Conservation (phyloP, 768 basidiomycete genomes). For the Rhizopogon roseolus region DNA sequence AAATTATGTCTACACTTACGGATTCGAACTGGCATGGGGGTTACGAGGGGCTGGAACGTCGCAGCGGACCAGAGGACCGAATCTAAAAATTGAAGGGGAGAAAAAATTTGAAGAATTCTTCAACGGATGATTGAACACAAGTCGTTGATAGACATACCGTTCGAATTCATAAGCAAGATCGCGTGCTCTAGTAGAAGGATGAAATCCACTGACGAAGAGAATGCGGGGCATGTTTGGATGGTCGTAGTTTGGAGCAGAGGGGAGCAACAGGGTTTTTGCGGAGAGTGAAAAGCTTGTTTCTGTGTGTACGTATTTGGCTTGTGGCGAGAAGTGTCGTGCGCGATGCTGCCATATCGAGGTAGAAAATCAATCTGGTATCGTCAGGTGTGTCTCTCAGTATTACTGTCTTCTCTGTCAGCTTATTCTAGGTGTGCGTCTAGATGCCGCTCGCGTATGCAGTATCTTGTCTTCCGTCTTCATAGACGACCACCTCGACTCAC, state of each 20-base stretch:
- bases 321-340: no score
- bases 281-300: slow-evolving; percentile 22
- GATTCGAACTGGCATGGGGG: slow-evolving; percentile 66
- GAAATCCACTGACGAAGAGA: slow-evolving; percentile 83
- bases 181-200: slow-evolving; percentile 74
- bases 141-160: slow-evolving; percentile 43
- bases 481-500: not conserved
- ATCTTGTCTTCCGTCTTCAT: slow-evolving; percentile 9
- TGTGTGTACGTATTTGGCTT: slow-evolving; percentile 29
- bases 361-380: no score
- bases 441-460: slow-evolving; percentile 14
- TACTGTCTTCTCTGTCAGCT: not conserved
- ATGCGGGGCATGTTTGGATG: slow-evolving; percentile 62
- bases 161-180: slow-evolving; percentile 88
- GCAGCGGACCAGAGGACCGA: slow-evolving; percentile 79
- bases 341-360: no score
- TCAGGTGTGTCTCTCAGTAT: slow-evolving; percentile 3
- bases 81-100: slow-evolving; percentile 39
- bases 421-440: slow-evolving; percentile 2
- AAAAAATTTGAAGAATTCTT: slow-evolving; percentile 7
- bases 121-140: not conserved
- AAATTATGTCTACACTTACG: slow-evolving; percentile 55
- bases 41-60: slow-evolving; percentile 87
- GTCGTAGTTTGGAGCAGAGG: slow-evolving; percentile 22
- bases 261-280: slow-evolving; percentile 14